phyloP scores from a whole-genome alignment of 2,329 filamentous ascomycete genomes.

The Metarhizium sp. region DNA sequence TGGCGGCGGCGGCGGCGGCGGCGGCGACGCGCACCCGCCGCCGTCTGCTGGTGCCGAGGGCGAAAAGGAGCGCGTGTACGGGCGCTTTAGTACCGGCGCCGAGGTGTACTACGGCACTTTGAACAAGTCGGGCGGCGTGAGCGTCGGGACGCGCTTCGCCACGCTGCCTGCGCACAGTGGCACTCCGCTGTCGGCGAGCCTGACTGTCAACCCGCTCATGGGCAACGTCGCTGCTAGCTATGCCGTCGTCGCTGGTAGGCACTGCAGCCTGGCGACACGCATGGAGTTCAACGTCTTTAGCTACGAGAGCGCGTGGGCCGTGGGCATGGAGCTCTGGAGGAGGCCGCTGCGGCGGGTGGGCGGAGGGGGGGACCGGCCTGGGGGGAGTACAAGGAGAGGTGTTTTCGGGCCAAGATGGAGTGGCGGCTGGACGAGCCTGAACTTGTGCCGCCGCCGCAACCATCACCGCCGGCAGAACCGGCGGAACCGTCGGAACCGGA shows the following conservation, averaged over 20 bases:
- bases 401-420: slow-evolving; percentile 45
- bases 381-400: slow-evolving; percentile 19
- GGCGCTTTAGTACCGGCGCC: slow-evolving; percentile 80
- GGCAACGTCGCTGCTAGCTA: slow-evolving; percentile 88
- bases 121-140: slow-evolving; percentile 89
- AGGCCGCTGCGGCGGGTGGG: slow-evolving; percentile 36
- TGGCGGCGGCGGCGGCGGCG: slow-evolving; percentile 40
- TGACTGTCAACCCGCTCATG: slow-evolving; percentile 91
- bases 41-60: slow-evolving; percentile 9
- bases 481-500: background rate
- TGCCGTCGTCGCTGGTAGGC: slow-evolving; percentile 74
- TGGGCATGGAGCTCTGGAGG: slow-evolving; percentile 91
- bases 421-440: slow-evolving; percentile 35
- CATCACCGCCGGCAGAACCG: background rate
- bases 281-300: slow-evolving; percentile 98
- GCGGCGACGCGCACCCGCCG: slow-evolving; percentile 42
- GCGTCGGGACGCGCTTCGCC: slow-evolving; percentile 79
- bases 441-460: slow-evolving; percentile 17
- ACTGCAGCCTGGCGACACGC: slow-evolving; percentile 76
- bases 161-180: slow-evolving; percentile 73
- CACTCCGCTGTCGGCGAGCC: slow-evolving; percentile 85
- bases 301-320: slow-evolving; percentile 88
- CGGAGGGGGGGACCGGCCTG: slow-evolving; percentile 21
- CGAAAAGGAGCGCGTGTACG: slow-evolving; percentile 56
- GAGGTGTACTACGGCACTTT: slow-evolving; percentile 93